phyloP scores from a whole-genome alignment of 495 filamentous ascomycete genomes.

The Neurospora sp. region DNA sequence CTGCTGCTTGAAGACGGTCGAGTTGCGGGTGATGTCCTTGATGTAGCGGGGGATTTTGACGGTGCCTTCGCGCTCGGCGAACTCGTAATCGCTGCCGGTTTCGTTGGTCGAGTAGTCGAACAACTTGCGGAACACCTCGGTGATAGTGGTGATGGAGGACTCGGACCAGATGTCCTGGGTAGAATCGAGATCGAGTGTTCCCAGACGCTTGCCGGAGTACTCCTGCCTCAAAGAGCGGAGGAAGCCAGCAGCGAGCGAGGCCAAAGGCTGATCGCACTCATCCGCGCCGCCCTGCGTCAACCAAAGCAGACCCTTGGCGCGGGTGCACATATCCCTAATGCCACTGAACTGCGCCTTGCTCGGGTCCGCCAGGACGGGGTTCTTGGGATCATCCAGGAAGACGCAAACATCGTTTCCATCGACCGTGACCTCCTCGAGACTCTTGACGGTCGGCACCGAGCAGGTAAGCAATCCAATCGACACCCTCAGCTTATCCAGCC shows the following conservation, averaged over 20 bases:
- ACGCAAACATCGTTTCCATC: slow-evolving; percentile 20
- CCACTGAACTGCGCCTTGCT: slow-evolving; percentile 13
- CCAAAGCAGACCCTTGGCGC: slow-evolving; percentile 34
- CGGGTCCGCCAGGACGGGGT: slow-evolving; percentile 19
- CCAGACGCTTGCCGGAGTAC: slow-evolving; percentile 17
- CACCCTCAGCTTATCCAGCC: slow-evolving; percentile 17
- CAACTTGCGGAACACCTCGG: slow-evolving; percentile 14
- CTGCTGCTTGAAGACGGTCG: slow-evolving; percentile 11
- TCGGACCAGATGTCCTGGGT: slow-evolving; percentile 6
- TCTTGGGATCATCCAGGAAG: slow-evolving; percentile 25
- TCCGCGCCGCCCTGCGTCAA: slow-evolving; percentile 38
- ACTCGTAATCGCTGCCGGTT: slow-evolving; percentile 17
- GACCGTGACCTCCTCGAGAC: slow-evolving; percentile 3
- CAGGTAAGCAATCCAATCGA: slow-evolving; percentile 18
- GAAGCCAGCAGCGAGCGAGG: slow-evolving; percentile 21
- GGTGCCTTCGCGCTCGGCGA: slow-evolving; percentile 15
- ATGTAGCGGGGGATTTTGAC: slow-evolving; percentile 21
- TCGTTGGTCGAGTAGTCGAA: slow-evolving; percentile 10
- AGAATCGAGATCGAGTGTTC: slow-evolving; percentile 18
- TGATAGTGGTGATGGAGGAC: slow-evolving; percentile 12
- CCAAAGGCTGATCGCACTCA: slow-evolving; percentile 14
- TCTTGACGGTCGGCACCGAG: slow-evolving; percentile 15
- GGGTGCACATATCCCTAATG: slow-evolving; percentile 18
- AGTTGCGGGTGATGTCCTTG: slow-evolving; percentile 24
- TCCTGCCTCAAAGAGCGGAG: slow-evolving; percentile 24